A percentile compares a stretch with the other conserved stretches of the same genome.
phyloP scores from a whole-genome alignment of 225 moss, liverwort and hornwort species.

The Asterella californica region DNA sequence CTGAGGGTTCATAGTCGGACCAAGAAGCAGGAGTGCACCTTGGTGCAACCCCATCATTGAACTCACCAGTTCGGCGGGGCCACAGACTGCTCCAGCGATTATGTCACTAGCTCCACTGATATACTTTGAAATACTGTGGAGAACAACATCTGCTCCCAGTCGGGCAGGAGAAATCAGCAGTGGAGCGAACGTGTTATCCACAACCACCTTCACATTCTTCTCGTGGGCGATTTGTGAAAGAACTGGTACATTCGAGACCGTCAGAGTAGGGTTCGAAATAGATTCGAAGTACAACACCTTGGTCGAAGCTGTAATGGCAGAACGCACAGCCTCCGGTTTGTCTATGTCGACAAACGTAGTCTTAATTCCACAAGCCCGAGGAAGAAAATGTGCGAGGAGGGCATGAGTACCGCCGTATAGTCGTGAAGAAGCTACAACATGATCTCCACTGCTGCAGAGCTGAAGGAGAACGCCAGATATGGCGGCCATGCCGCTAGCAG shows the following conservation, averaged over 20 bases:
- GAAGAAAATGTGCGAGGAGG: slow-evolving; percentile 72
- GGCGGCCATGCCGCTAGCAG: slow-evolving; percentile 89
- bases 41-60: slow-evolving; percentile 87
- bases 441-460: slow-evolving; percentile 84
- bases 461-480: slow-evolving; percentile 69
- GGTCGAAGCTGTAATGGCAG: slow-evolving; percentile 50
- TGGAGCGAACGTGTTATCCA: slow-evolving; percentile 93
- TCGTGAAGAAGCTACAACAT: slow-evolving; percentile 78
- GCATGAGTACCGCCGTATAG: slow-evolving; percentile 88
- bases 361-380: slow-evolving; percentile 68
- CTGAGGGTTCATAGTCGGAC: slow-evolving; percentile 89
- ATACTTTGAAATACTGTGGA: slow-evolving; percentile 88
- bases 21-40: slow-evolving; percentile 83
- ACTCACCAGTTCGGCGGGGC: slow-evolving; percentile 69
- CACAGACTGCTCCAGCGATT: slow-evolving; percentile 88
- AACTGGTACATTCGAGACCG: slow-evolving; percentile 69
- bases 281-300: slow-evolving; percentile 90
- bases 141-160: slow-evolving; percentile 76
- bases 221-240: slow-evolving; percentile 59
- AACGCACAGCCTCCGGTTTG: slow-evolving; percentile 45
- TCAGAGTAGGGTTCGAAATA: slow-evolving; percentile 74
- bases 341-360: slow-evolving; percentile 77
- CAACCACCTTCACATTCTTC: slow-evolving; percentile 56
- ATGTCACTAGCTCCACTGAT: slow-evolving; percentile 90
- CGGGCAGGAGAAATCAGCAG: slow-evolving; percentile 70